These are phyloP conservation scores for Russula sp. DNA, from an alignment of 768 basidiomycete species.

Conservation along the genomic window DNA sequence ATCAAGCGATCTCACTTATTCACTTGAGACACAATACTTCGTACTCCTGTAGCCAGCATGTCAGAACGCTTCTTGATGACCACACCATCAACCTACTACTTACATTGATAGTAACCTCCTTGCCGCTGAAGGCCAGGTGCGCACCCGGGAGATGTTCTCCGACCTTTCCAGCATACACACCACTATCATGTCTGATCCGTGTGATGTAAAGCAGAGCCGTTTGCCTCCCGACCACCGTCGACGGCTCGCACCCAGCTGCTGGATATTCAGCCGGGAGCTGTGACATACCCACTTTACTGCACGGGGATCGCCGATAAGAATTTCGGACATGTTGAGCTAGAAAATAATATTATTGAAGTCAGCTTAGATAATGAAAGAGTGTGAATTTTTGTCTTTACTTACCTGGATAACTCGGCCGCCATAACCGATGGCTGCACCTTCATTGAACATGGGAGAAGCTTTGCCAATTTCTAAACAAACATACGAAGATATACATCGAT, in stretches of 20 bases:
- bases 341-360: not conserved
- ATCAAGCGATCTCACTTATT: not conserved
- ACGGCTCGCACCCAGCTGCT: constrained; percentile 47
- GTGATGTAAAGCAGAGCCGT: constrained; percentile 60
- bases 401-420: constrained; percentile 58
- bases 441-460: constrained; percentile 53
- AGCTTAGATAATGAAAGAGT: constrained; percentile 9
- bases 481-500: no score
- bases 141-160: constrained; percentile 51
- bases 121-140: constrained; percentile 50
- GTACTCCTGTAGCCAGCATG: constrained; percentile 37
- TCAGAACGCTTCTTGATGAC: constrained; percentile 4
- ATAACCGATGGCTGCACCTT: constrained; percentile 65
- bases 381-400: no score
- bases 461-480: constrained; percentile 59
- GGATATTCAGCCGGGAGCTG: constrained; percentile 49
- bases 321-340: constrained; percentile 60
- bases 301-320: constrained; percentile 60
- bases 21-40: constrained; percentile 41
- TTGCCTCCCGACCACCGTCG: constrained; percentile 59
- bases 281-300: constrained; percentile 57
- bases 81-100: constrained; percentile 17
- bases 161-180: constrained; percentile 61
- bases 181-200: constrained; percentile 51
- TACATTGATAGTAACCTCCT: constrained; percentile 53